phyloP scores from a whole-genome alignment of 1,139 yeast species.

The Blastobotrys buckinghamii region DNA sequence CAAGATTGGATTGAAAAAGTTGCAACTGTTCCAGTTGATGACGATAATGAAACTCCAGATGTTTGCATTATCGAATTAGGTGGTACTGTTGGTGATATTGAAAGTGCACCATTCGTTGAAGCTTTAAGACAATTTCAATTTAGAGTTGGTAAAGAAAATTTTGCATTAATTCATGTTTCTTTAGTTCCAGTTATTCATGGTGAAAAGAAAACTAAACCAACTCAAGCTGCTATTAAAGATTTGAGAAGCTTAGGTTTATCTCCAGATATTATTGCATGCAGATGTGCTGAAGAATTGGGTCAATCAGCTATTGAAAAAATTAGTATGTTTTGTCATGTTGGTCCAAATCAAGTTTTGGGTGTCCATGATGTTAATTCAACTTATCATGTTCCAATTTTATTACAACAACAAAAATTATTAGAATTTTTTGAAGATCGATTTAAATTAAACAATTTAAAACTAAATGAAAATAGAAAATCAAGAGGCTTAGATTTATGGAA shows the following conservation, averaged over 20 bases:
- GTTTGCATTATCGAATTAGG: conserved; percentile 96
- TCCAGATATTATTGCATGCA: conserved; percentile 97
- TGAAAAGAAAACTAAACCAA: conserved; percentile 98
- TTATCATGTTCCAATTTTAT: conserved; percentile 90
- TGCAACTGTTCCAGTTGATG: conserved; percentile 86
- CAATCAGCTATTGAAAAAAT: conserved; percentile 83
- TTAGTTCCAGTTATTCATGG: conserved; percentile 97
- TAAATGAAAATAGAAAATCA: conserved; percentile 49
- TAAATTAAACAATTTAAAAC: conserved; percentile 45
- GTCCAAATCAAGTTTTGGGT: conserved; percentile 93
- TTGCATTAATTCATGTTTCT: conserved; percentile 94
- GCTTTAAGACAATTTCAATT: conserved; percentile 98
- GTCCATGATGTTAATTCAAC: conserved; percentile 97
- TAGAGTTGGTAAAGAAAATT: conserved; percentile 89
- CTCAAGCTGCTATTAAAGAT: conserved; percentile 98
- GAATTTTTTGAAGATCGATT: conserved; percentile 67
- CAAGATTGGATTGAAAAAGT: conserved; percentile 99
- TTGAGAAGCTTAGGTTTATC: conserved; percentile 89
- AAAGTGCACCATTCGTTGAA: conserved; percentile 97
- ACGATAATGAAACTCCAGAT: conserved; percentile 79
- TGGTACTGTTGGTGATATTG: conserved; percentile 99
- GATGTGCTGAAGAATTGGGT: conserved; percentile 84
- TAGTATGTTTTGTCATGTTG: conserved; percentile 99
- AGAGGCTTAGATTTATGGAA: conserved; percentile 65
- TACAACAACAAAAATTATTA: conserved; percentile 82